Base-by-base conservation (phyloP, 1,284 basidiomycete genomes). In the Marasmius tenuissimus region DNA sequence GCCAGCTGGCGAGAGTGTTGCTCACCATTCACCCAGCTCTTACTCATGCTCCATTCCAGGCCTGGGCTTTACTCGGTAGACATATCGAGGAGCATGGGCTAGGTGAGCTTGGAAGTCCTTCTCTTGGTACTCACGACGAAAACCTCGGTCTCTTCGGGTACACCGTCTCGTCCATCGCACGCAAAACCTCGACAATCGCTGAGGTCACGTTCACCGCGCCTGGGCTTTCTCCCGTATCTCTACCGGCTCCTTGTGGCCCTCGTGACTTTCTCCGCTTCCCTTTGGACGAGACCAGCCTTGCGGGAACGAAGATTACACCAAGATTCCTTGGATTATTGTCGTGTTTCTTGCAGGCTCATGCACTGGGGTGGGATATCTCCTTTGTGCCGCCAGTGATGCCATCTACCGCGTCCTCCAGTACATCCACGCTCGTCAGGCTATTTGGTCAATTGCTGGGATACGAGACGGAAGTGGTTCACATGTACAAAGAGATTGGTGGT, bases 401-500 rank as follows among this genome's bases (percentile, higher is more conserved):
- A 4, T 81, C 81, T 6, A 83, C 82, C 1, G 79, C 82, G 1
- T 82, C 82, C 34, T 75, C 78, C 2, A 83, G 81, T n/a, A 82
- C 82, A 0, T 78, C 78, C 8, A 82, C 81, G 1, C 74, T 85
- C 37, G 75, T 84, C 18, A 75, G 68, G 59, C 72, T 78, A 1
- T 83, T 88, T 67, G 78, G 79, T 2, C 77, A 82, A 58, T 62
- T 87, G 7, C 73, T 89, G 0, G 87, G 86, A 1, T 88, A 88
- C 68, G 83, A 85, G 35, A 70, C 76, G 1, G 86, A 87, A 63
- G 80, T 80, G 8, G 70, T 87, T 12, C 85, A 88, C 66, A 76
- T 88, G 76, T 89, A 87, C 70, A 89, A 87, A 71, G 86, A 89
- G 65, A 72, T 88, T 3, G 85, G 86, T n/a, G 87, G 87, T 3